Conservation (phyloP, 2,329 filamentous ascomycete species). For the Aspergillus fumigatus region DNA sequence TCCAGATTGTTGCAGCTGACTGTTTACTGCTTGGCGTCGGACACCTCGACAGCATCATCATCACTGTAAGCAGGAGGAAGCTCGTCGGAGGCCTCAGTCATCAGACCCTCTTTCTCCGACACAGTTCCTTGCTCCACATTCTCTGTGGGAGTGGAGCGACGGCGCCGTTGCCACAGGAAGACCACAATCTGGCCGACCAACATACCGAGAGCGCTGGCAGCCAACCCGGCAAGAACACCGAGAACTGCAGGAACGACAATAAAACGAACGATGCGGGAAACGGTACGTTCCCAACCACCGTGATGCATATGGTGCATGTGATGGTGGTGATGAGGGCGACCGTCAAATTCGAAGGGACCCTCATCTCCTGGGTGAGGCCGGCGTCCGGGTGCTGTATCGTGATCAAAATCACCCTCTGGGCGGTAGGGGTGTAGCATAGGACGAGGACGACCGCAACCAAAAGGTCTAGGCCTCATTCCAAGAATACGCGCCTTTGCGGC, state of each 20-base stretch:
- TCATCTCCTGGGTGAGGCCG: constrained; percentile 10
- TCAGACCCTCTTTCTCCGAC: constrained; percentile 41
- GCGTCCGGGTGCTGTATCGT: neutral
- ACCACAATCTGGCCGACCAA: constrained; percentile 44
- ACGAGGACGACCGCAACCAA: constrained; percentile 23
- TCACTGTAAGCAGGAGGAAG: constrained; percentile 36
- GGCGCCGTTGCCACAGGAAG: constrained; percentile 42
- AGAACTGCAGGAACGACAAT: constrained; percentile 44
- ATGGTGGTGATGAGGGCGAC: constrained; percentile 26
- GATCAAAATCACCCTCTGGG: constrained; percentile 2
- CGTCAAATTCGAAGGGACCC: constrained; percentile 13
- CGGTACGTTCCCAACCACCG: constrained; percentile 35
- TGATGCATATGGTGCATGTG: constrained; percentile 27
- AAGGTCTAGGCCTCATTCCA: constrained; percentile 24
- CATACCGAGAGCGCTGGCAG: constrained; percentile 44
- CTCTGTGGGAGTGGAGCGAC: constrained; percentile 25
- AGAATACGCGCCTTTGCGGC: constrained; percentile 35
- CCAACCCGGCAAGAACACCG: constrained; percentile 43
- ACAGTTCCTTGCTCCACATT: constrained; percentile 33
- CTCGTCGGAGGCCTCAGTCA: constrained; percentile 30
- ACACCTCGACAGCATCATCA: constrained; percentile 22
- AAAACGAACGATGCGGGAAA: constrained; percentile 39
- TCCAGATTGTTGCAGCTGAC: neutral
- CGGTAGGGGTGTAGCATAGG: constrained; percentile 8
- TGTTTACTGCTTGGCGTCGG: constrained; percentile 30